phyloP scores from a whole-genome alignment of 768 basidiomycete species.

The Coprinellus aureogranulatus region DNA sequence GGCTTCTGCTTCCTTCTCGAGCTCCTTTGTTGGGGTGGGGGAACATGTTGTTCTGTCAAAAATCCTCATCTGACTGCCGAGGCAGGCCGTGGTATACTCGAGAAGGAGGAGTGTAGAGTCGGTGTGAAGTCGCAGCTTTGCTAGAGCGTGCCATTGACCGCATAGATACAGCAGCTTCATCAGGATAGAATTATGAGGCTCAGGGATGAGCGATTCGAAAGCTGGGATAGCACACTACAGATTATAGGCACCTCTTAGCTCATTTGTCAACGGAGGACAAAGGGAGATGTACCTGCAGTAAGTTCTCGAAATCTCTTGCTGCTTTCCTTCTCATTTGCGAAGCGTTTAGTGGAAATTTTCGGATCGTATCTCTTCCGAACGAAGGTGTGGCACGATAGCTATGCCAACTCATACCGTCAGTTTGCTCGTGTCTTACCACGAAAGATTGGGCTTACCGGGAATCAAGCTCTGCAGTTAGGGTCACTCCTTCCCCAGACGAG shows the following conservation, averaged over 20 bases:
- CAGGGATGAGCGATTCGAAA: constrained; percentile 5
- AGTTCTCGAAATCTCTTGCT: no score
- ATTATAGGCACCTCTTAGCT: no score
- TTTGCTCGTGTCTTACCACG: neutral
- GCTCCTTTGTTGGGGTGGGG: neutral
- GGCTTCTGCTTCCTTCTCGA: neutral
- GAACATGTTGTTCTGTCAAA: no score
- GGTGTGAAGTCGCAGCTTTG: constrained; percentile 10
- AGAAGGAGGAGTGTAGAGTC: constrained; percentile 2
- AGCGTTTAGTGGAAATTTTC: no score
- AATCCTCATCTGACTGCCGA: neutral
- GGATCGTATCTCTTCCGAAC: neutral
- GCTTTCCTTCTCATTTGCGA: no score
- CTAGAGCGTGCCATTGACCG: constrained; percentile 7
- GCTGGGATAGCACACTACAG: constrained; percentile 11
- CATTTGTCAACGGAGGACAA: no score
- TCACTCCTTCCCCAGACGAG: constrained; percentile 4
- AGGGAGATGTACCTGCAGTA: no score
- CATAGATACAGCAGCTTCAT: neutral
- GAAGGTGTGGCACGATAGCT: neutral
- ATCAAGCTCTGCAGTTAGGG: constrained; percentile 20
- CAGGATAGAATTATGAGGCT: neutral
- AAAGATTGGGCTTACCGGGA: constrained; percentile 15
- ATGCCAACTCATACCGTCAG: constrained; percentile 7
- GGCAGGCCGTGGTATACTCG: neutral